Percentiles rank a stretch among this genome's conserved stretches.
phyloP scores from a whole-genome alignment of 139 green algal genomes.

The Eudorina sp. region DNA sequence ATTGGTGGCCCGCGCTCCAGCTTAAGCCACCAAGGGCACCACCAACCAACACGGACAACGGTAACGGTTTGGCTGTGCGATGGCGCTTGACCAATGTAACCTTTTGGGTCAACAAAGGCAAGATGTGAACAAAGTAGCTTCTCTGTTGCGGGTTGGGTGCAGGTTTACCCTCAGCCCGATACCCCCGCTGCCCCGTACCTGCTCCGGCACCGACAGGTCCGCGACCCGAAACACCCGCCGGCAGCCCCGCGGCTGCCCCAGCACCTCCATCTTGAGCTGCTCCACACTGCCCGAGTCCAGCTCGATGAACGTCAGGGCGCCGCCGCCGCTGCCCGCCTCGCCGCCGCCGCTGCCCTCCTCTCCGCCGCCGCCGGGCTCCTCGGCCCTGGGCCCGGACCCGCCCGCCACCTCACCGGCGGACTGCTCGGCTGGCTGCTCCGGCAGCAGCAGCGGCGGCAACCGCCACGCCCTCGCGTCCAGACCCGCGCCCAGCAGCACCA shows the following conservation, averaged over 20 bases:
- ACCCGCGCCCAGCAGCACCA: slow-evolving; percentile 9
- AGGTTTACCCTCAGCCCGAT: background rate
- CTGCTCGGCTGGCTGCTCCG: background rate
- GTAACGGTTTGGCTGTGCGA: background rate
- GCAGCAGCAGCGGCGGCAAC: background rate
- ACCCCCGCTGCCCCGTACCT: no score
- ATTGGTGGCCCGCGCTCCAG: no score
- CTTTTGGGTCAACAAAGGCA: background rate
- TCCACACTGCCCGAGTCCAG: slow-evolving; percentile 12
- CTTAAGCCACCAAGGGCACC: no score
- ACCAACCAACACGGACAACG: no score
- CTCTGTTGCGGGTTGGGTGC: background rate
- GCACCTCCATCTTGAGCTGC: background rate
- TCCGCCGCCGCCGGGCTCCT: background rate
- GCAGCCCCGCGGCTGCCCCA: background rate
- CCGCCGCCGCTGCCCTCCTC: background rate
- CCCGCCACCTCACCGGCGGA: no score
- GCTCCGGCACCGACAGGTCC: background rate
- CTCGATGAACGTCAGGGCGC: background rate
- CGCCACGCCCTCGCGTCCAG: slow-evolving; percentile 15
- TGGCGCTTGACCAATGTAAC: background rate
- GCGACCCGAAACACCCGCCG: background rate
- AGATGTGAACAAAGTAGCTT: background rate
- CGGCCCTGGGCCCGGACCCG: no score
- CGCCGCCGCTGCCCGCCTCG: background rate